Evolutionary conservation across 2,329 filamentous ascomycete species (phyloP), one percentile per base, ranked within the genome.

Genomic region (Aspergillus sp.): DNA sequence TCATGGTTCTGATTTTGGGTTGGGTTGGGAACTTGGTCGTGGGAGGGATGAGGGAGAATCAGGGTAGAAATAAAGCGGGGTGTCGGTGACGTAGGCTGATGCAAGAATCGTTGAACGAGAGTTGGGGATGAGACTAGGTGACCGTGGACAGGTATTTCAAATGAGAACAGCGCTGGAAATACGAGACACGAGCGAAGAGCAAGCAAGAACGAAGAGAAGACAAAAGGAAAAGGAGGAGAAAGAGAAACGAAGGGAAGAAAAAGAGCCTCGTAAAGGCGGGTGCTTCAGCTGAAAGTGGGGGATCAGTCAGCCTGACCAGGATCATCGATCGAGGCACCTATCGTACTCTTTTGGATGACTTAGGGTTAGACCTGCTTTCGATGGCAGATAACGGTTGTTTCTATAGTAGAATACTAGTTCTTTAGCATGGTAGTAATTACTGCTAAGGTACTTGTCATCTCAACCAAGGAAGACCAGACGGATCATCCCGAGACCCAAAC

Each of bases 231-330:
- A 44, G 29, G 21, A 31, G 45, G 19, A 50, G 19, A 40, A 29
- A 42, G 40, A 11, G 41, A 41, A 55, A 45, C 40, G 45, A 48
- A 38, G 49, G 29, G 40, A 36, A 14, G 17, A 50, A 38, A 38
- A 43, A 48, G 40, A 36, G 49, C 52, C 52, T 56, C 55, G 50
- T 50, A 59, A 54, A 54, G 31, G 45, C 38, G 47, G 52, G 45
- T 20, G 45, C 38, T 51, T 59, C 59, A 62, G 59, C 59, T 62
- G 59, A 59, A 59, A 58, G 45, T 32, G 45, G 20, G 45, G 45
- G 34, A 36, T 29, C 40, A 42, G n/a, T 17, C 40, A 42, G 40
- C 40, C 40, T 42, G 40, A 42, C 19, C 25, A 29, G 25, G 25
- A 29, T 29, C 25, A 29, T 29, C 25, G 9, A 29, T 29, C 25